Base-by-base conservation (phyloP, 129 eudicot species). In the Chrysanthemum seticuspe region DNA sequence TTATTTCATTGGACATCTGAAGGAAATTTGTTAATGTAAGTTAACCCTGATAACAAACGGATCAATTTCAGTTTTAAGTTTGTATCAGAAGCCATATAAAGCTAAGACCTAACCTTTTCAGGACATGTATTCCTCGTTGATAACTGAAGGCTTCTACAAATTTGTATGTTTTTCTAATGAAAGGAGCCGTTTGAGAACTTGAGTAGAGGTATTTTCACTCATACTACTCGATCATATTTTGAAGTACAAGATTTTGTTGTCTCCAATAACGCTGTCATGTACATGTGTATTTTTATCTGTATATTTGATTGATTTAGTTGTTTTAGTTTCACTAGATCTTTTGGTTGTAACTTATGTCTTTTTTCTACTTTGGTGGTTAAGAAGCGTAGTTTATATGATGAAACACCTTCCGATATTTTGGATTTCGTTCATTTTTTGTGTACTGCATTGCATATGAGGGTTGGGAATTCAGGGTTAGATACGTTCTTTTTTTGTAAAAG, bases 271-370 rank as follows among this genome's bases (percentile, higher is more conserved):
- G 10, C 27, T 68, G 13, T 49, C 18, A 6, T 76, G 75, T 68
- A 76, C 75, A 76, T 10, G 54, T 76, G 52, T 69, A 29, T 60
- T 54, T 65, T 47, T 76, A 61, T 69, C 47, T 76, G 65, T 74
- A 74, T 54, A 74, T 74, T 65, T 74, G 55, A 53, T 59, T 9
- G 10, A 23, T 19, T 75, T 66, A 65, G 55, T 40, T 48, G 2
- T 40, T 10, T 34, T 36, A 2, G 31, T 74, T 31, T 36, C 3
- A 14, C 73, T 75, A 56, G 73, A 75, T 67, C 25, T 14, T 27
- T 51, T 7, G 60, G 53, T 29, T 48, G 74, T 68, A 48, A 48
- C 47, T 59, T 58, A 25, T 31, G 6, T 15, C 56, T 36, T 23
- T 36, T 56, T 2, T 67, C 15, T 5, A 23, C 25, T 23, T 23